Conservation (phyloP, 2,329 filamentous ascomycete genomes). For the Colletotrichum graminicola region DNA sequence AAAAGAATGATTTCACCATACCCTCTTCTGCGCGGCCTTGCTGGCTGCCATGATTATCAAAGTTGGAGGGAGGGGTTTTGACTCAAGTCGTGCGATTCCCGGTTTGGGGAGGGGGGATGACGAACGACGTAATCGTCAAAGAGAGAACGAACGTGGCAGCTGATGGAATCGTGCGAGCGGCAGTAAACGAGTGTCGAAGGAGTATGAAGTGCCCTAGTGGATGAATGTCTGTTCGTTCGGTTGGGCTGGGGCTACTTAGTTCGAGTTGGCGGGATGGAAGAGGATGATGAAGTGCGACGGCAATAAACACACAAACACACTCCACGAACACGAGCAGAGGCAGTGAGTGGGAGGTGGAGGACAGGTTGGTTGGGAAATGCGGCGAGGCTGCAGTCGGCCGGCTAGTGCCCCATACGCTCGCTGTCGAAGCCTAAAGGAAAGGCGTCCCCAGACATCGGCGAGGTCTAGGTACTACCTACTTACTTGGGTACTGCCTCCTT, state of each 20-base stretch:
- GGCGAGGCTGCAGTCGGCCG: slow-evolving; percentile 31
- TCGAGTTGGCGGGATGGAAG: slow-evolving; percentile 9
- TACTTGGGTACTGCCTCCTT: too few species aligned
- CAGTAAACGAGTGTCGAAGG: slow-evolving; percentile 35
- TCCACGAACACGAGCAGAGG: too few species aligned
- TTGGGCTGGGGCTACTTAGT: slow-evolving; percentile 7
- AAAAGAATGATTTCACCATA: slow-evolving; percentile 52
- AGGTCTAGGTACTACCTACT: too few species aligned
- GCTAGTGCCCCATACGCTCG: slow-evolving; percentile 8
- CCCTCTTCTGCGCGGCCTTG: slow-evolving; percentile 79
- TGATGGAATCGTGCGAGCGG: slow-evolving; percentile 42
- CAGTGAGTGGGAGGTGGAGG: background rate
- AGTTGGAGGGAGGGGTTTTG: background rate
- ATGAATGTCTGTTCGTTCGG: background rate
- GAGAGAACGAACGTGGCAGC: slow-evolving; percentile 21
- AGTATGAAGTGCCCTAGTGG: background rate
- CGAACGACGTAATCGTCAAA: slow-evolving; percentile 41
- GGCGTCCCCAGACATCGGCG: background rate
- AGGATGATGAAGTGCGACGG: slow-evolving; percentile 8
- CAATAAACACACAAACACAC: background rate
- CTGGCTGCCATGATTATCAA: slow-evolving; percentile 70
- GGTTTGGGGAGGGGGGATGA: background rate
- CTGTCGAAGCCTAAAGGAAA: background rate
- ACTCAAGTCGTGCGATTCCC: background rate
- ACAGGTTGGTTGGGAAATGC: slow-evolving; percentile 35